Percentiles rank a stretch among this genome's conserved stretches.
Conservation (phyloP, 2,329 filamentous ascomycete species). For the Aschersonia sp. region DNA sequence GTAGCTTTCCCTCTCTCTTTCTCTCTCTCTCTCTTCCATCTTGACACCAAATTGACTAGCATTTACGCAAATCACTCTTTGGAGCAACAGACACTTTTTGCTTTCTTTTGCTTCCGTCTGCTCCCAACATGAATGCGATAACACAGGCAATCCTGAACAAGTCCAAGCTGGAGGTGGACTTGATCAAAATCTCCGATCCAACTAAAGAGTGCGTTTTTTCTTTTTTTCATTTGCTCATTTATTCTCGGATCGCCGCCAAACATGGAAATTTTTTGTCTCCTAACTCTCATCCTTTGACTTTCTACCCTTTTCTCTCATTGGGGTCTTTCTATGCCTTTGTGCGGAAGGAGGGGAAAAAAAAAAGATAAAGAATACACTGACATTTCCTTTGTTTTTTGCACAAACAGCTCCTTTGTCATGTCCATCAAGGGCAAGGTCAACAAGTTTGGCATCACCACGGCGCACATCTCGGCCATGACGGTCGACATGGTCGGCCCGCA, state of each 20-base stretch:
- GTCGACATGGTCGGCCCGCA: neutral
- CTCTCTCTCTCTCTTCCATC: too few species aligned
- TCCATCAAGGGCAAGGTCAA: neutral
- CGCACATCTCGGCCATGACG: neutral
- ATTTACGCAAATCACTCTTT: too few species aligned
- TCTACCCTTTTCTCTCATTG: neutral
- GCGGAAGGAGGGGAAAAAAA: neutral
- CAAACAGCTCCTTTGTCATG: neutral
- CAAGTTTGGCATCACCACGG: slow-evolving; percentile 1
- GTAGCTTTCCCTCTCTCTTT: too few species aligned
- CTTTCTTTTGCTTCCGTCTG: neutral
- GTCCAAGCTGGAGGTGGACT: neutral
- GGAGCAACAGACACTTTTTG: neutral
- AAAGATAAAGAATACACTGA: neutral
- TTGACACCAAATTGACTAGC: too few species aligned
- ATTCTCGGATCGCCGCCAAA: neutral
- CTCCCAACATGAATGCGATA: slow-evolving; percentile 17
- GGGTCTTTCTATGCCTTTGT: neutral
- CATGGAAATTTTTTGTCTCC: neutral
- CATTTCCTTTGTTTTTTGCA: neutral
- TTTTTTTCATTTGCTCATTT: neutral
- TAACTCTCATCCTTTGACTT: neutral
- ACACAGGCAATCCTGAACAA: slow-evolving; percentile 27
- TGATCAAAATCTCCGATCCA: neutral
- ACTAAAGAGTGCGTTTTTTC: neutral